Base-by-base conservation (phyloP, 202 grass and related monocot species). In the Panicum virgatum region DNA sequence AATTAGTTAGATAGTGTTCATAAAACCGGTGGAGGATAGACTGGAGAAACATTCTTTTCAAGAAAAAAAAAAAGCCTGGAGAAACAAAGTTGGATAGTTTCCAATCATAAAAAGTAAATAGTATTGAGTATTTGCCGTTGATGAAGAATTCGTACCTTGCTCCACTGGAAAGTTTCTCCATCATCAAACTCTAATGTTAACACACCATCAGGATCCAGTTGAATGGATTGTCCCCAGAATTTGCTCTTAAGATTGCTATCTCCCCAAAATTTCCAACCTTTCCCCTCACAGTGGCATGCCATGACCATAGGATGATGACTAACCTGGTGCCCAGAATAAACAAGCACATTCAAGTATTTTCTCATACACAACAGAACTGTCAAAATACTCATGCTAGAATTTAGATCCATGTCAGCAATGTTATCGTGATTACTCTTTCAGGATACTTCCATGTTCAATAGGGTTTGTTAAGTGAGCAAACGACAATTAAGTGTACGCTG, bases 231-330 rank as follows among this genome's bases (percentile, higher is more conserved):
- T 19, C 93, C 93, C 90, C 93, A 88, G 58, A 94, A 94, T 83
- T 92, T 94, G 77, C 82, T 91, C 84, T 89, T 92, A 10, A 94
- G 75, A 62, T 90, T 94, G 89, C 89, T 94, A 47, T 94, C 92
- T 47, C 87, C 92, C 92, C 92, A 92, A 75, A 94, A 90, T 92
- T 83, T 94, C 92, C 92, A 94, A 54, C 92, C 92, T 88, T 83
- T 92, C 27, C 92, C 92, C 85, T 94, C 92, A 66, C 89, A 92
- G 62, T 92, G 89, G 75, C 87, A 92, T 44, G 92, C 92, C 83
- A 94, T 85, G 26, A 87, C 84, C 87, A 90, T 88, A 18, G 92
- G 92, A 78, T 92, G 92, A 66, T 94, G 92, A 80, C 92, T 94
- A 68, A 94, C 89, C 92, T 94, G 82, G 38, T 83, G 51, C 45